phyloP scores from a whole-genome alignment of 2,329 filamentous ascomycete genomes.

The Beauveria medogensis region DNA sequence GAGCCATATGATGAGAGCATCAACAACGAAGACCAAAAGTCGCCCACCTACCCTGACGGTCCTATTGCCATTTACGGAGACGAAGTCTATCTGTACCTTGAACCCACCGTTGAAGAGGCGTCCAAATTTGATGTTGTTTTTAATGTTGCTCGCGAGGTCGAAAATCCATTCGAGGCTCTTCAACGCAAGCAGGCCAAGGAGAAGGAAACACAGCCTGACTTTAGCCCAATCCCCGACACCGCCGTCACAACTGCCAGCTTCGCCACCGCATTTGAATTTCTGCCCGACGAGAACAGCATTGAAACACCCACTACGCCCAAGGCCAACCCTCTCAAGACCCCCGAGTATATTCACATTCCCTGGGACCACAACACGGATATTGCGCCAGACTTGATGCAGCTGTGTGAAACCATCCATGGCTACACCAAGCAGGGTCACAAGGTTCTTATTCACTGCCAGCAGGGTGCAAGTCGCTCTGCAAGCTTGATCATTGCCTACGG shows the following conservation, averaged over 20 bases:
- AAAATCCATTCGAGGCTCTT: slow-evolving; percentile 57
- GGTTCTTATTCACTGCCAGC: slow-evolving; percentile 77
- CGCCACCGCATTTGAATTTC: slow-evolving; percentile 53
- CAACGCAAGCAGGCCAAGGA: slow-evolving; percentile 23
- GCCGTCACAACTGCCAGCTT: slow-evolving; percentile 51
- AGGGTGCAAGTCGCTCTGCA: slow-evolving; percentile 76
- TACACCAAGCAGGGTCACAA: slow-evolving; percentile 66
- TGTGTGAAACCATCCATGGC: slow-evolving; percentile 70
- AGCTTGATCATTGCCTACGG: slow-evolving; percentile 83
- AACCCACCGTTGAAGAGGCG: slow-evolving; percentile 71
- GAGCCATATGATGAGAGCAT: slow-evolving; percentile 59
- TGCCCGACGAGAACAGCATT: slow-evolving; percentile 26
- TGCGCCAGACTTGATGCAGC: slow-evolving; percentile 62
- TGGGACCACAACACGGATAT: slow-evolving; percentile 91
- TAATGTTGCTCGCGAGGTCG: slow-evolving; percentile 76
- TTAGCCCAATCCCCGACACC: slow-evolving; percentile 43
- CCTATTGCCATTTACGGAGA: slow-evolving; percentile 76
- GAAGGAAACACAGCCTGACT: slow-evolving; percentile 24
- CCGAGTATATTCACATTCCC: slow-evolving; percentile 79
- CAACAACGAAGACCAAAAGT: slow-evolving; percentile 71
- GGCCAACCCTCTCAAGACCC: slow-evolving; percentile 42
- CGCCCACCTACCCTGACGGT: slow-evolving; percentile 73
- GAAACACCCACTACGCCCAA: slow-evolving; percentile 49
- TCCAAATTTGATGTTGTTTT: slow-evolving; percentile 73
- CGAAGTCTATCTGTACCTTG: slow-evolving; percentile 69